phyloP scores from a whole-genome alignment of 2,329 filamentous ascomycete genomes.

The Blastomyces percursus region DNA sequence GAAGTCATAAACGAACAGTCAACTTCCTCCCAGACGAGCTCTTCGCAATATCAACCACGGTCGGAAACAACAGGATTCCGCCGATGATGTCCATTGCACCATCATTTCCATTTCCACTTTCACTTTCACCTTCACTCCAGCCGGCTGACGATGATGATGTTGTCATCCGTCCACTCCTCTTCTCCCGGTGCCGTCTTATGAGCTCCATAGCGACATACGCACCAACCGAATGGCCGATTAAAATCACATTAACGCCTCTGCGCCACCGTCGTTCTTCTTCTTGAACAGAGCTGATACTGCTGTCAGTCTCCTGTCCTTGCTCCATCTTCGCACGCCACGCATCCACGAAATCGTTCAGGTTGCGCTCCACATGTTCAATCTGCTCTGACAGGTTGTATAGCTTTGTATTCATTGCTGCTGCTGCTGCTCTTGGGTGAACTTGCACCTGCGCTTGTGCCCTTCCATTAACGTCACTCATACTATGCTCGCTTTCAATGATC shows the following conservation, averaged over 20 bases:
- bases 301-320: background rate
- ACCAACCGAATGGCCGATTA: conserved; percentile 66
- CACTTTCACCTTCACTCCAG: no score
- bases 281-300: background rate
- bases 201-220: conserved; percentile 61
- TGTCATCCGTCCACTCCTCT: conserved; percentile 13
- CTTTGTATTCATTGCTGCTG: background rate
- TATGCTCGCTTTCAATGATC: conserved; percentile 10
- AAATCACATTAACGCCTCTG: conserved; percentile 39
- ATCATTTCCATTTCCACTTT: background rate
- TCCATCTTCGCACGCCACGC: conserved; percentile 8
- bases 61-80: conserved; percentile 61
- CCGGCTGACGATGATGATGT: background rate
- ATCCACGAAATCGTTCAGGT: conserved; percentile 32
- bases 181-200: conserved; percentile 45
- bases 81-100: conserved; percentile 34
- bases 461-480: background rate
- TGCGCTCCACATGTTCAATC: conserved; percentile 38
- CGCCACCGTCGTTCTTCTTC: conserved; percentile 3
- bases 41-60: conserved; percentile 57
- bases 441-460: background rate
- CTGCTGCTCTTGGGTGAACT: background rate
- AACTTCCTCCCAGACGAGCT: conserved; percentile 51
- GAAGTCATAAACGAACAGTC: conserved; percentile 20
- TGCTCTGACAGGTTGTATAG: conserved; percentile 39